These are phyloP conservation scores for Penicillium paneum DNA, from an alignment of 2,329 filamentous ascomycete species.

Conservation along the genomic window DNA sequence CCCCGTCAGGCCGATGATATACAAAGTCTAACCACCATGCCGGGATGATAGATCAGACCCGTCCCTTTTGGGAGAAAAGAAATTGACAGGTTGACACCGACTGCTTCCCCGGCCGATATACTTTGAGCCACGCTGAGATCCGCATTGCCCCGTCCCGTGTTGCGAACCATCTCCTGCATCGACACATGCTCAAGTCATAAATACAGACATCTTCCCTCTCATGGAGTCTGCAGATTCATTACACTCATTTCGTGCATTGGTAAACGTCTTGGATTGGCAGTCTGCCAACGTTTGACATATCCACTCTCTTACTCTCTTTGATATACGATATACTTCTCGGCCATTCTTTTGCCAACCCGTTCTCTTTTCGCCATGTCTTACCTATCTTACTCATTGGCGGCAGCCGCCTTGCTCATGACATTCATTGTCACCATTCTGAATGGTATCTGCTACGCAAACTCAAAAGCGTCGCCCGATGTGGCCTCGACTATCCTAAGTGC, in stretches of 20 bases:
- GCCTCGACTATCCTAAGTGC: slow-evolving; percentile 25
- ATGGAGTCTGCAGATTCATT: neutral
- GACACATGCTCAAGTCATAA: slow-evolving; percentile 17
- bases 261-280: slow-evolving; percentile 8
- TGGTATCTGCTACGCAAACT: slow-evolving; percentile 27
- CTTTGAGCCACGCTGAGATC: slow-evolving; percentile 15
- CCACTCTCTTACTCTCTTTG: neutral
- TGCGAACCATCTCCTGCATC: neutral
- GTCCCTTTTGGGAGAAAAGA: slow-evolving; percentile 1
- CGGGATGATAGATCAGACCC: slow-evolving; percentile 22
- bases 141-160: slow-evolving; percentile 17
- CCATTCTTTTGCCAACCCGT: neutral
- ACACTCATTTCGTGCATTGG: slow-evolving; percentile 9
- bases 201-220: slow-evolving; percentile 10
- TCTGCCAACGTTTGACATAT: slow-evolving; percentile 6
- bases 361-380: slow-evolving; percentile 17
- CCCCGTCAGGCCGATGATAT: neutral
- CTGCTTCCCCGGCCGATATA: slow-evolving; percentile 12
- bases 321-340: neutral
- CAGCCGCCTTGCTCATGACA: slow-evolving; percentile 22
- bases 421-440: slow-evolving; percentile 29
- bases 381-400: slow-evolving; percentile 25
- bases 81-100: slow-evolving; percentile 14
- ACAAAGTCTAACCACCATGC: slow-evolving; percentile 16
- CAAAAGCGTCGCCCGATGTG: slow-evolving; percentile 23